These are phyloP conservation scores for Arthrobotrys sphaeroides DNA, from an alignment of 2,329 filamentous ascomycete genomes.

Conservation along the genomic window DNA sequence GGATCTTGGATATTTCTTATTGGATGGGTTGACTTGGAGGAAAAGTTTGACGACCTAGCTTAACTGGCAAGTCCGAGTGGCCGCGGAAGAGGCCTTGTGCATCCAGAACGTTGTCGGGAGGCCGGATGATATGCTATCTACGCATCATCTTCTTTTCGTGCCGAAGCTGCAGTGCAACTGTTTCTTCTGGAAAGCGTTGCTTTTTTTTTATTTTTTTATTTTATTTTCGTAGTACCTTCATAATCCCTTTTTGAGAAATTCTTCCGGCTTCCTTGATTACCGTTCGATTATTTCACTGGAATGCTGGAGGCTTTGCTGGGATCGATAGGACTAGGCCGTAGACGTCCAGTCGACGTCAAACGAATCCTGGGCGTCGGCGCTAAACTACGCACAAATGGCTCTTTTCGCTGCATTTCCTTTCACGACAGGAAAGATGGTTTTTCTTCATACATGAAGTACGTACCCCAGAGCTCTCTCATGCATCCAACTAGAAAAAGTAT, in stretches of 20 bases:
- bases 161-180: neutral
- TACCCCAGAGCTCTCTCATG: no score
- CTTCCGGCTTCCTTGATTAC: neutral
- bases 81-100: neutral
- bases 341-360: slow-evolving; percentile 28
- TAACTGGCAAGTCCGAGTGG: slow-evolving; percentile 35
- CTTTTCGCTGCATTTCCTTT: neutral
- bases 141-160: neutral
- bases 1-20: no score
- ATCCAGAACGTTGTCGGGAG: no score
- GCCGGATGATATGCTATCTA: neutral
- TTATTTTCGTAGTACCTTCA: no score
- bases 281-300: neutral
- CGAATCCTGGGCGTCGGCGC: neutral
- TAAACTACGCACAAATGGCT: slow-evolving; percentile 52
- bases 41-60: neutral
- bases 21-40: no score
- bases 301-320: neutral
- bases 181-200: slow-evolving; percentile 14
- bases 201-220: neutral
- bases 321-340: slow-evolving; percentile 21
- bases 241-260: no score
- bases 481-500: no score
- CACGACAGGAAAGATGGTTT: neutral
- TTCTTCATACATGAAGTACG: no score